Percentiles rank a stretch among this genome's conserved stretches.
Conservation (phyloP, 179 eudicot species). For the Camellia oleifera region DNA sequence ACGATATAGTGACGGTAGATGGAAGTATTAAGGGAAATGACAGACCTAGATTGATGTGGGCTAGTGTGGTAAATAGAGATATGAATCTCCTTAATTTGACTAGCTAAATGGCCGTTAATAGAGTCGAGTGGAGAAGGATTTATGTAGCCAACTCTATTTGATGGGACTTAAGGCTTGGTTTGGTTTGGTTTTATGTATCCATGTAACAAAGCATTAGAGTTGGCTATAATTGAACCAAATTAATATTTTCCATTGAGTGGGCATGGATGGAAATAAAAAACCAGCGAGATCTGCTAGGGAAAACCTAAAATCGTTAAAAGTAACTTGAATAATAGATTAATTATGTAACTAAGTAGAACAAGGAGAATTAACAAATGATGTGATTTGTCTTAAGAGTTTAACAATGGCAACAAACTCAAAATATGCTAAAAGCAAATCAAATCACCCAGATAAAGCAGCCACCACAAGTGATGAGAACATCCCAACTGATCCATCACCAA, state of each 20-base stretch:
- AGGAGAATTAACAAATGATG: neutral
- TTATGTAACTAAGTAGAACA: neutral
- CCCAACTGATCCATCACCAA: conserved; percentile 97
- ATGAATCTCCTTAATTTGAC: too few relatives aligned
- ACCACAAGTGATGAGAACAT: conserved; percentile 88
- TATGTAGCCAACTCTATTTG: too few relatives aligned
- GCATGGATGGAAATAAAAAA: neutral
- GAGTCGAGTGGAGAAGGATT: too few relatives aligned
- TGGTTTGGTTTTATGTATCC: neutral
- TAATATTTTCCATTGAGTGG: neutral
- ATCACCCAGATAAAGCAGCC: conserved; percentile 94
- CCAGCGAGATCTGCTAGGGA: neutral
- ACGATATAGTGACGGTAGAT: too few relatives aligned
- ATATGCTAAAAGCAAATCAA: conserved; percentile 16
- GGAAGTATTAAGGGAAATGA: too few relatives aligned
- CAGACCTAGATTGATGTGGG: too few relatives aligned
- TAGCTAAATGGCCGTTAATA: too few relatives aligned
- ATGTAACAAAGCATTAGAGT: neutral
- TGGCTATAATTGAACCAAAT: neutral
- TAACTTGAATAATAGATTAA: neutral
- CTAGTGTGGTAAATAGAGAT: too few relatives aligned
- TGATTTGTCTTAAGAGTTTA: neutral
- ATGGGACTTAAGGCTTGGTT: too few relatives aligned
- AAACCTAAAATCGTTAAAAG: neutral
- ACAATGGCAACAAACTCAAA: conserved; percentile 9